Base-by-base conservation (phyloP, 2,329 filamentous ascomycete genomes). In the Colletotrichum caudatum region DNA sequence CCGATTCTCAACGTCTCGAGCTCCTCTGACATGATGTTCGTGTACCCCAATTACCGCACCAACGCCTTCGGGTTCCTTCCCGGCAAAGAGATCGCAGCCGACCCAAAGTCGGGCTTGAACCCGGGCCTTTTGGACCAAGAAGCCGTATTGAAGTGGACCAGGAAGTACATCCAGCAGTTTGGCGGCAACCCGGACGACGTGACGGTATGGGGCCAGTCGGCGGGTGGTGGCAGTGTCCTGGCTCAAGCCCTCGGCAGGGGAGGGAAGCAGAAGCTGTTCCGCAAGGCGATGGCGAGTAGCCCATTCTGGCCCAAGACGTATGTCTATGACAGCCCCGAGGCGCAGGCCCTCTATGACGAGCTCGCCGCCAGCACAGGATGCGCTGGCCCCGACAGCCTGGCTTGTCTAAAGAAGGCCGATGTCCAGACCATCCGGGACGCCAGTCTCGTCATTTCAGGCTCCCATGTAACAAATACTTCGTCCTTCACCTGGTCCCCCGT, bases 231-330 rank as follows among this genome's bases (percentile, higher is more conserved):
- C 33, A 70, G 70, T 56, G 73, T 75, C 3, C 46, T 75, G 39
- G 74, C 73, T 9, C 74, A 75, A 44, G 60, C 71, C 20, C 56
- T 74, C 23, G 67, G 66, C 6, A 44, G 73, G 16, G 64, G 67
- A 29, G 71, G 71, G 5, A 26, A 68, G 66, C 71, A 71, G 46
- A 63, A 66, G 26, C 66, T 76, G 20, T 77, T 80, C 74, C 66
- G 61, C 39, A 72, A 72, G 33, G 78, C 78, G 20, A 76, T 78
- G 66, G 75, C 77, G 14, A 86, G 82, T 73, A 86, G 83, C 9
- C 88, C 88, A 0, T 90, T 88, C 76, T 90, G 88, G 88, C 85
- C 87, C 1, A 89, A 89, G 77, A 89, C 87, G 18, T 89, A 89
- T 76, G 75, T 76, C 9, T 86, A 87, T 76, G 83, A 89, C 73